Percentiles rank a stretch among this genome's conserved stretches.
Evolutionary conservation across 179 eudicot species (phyloP).

Genomic region (Camellia oleifera): DNA sequence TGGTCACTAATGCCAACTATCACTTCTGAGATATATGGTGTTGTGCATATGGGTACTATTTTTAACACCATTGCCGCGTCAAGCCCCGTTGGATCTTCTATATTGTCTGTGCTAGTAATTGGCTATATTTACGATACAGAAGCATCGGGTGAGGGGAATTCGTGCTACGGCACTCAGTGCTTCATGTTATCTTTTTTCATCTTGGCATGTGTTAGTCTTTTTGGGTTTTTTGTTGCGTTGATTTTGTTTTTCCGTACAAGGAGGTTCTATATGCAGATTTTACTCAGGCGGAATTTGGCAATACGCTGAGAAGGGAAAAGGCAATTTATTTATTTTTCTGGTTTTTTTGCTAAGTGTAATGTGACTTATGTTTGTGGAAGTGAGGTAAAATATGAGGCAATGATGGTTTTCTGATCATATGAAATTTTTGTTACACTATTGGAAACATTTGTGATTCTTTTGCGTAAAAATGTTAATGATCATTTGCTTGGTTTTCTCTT

Average conservation of each 20-base stretch:
- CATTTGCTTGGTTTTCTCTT: not conserved
- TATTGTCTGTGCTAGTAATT: conserved; percentile 65
- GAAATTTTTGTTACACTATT: not conserved
- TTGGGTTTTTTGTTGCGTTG: conserved; percentile 54
- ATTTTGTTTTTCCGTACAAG: conserved; percentile 62
- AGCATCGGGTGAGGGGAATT: conserved; percentile 29
- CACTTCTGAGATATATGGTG: conserved; percentile 75
- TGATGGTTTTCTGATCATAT: not conserved
- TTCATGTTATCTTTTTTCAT: conserved; percentile 68
- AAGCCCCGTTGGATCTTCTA: conserved; percentile 76
- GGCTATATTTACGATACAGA: conserved; percentile 67
- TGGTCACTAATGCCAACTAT: conserved; percentile 94
- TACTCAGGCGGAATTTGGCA: conserved; percentile 28
- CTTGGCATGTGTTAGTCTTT: conserved; percentile 53
- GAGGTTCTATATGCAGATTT: conserved; percentile 43
- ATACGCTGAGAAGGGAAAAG: not conserved
- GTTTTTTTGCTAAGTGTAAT: not conserved
- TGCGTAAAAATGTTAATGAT: not conserved
- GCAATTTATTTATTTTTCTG: too few species aligned
- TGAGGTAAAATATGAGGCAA: not conserved
- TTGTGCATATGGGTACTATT: conserved; percentile 80
- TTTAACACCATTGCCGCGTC: conserved; percentile 78
- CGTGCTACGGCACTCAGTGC: conserved; percentile 70
- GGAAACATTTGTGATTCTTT: not conserved
- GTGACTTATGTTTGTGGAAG: not conserved